Evolutionary conservation across 2,329 filamentous ascomycete genomes (phyloP), one percentile per base, ranked within the genome.

Genomic region (Arthrocladium fulminans): DNA sequence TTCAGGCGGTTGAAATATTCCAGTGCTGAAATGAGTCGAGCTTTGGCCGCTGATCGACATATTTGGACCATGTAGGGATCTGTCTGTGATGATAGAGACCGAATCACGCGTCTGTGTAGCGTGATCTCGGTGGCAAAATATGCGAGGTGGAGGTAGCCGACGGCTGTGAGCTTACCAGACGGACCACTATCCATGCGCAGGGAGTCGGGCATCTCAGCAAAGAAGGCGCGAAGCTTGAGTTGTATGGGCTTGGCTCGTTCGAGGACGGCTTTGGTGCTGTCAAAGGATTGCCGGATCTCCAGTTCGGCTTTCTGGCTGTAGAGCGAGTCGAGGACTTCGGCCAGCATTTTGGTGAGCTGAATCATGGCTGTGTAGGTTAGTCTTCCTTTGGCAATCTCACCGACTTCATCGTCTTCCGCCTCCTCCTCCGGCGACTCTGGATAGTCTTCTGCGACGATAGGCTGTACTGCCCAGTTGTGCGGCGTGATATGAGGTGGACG

Each of bases 1-100:
- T 85, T 88, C 25, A 97, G 77, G 0, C 90, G 83, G 67, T 96
- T 96, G 59, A 95, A 88, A 66, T 96, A 95, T 64, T 97, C 90
- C 86, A 97, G 94, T 54, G 89, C 88, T 19, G 86, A 94, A 61
- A 96, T 95, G 27, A 97, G 76, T 4, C 90, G 84, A 0, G 90
- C 94, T 65, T 96, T 96, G 46, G 90, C 90, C 3, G 90, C 90
- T 49, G 84, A 89, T 46, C 90, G 88, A 67, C 89, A 95, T 58
- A 96, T 95, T 3, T 73, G 67, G 30, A 57, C 50, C 35, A 96
- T 74, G 59, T 96, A 94, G 0, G 83, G 77, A 61, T 94, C 87
- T 29, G 66, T 67, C 17, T 70, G 73, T 3, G 72, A 66, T 1
- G 54, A 56, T 15, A 59, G 34, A 37, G 57, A 59, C 10, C 57